Base-by-base conservation (phyloP, 257 asterid species). In the Ehretia macrophylla region DNA sequence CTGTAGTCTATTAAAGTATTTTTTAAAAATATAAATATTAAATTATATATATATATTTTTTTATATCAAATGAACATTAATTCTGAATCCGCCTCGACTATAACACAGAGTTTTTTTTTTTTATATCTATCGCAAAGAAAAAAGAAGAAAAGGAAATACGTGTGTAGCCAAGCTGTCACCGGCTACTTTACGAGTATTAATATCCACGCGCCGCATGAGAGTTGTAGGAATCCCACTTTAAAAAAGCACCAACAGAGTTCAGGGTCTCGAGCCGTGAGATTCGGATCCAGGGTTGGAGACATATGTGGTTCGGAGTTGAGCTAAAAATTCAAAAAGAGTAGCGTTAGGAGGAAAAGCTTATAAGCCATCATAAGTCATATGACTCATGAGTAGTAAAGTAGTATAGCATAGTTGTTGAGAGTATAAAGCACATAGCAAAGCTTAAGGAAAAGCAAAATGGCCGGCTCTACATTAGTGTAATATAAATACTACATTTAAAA, bases 261-360 rank as follows among this genome's bases (percentile, higher is more conserved):
- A 38, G 22, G 19, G 27, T 0, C 19, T 79, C 70, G 78, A 72
- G 63, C 56, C 86, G 65, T 69, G 45, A 84, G 92, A 87, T 48
- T 67, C 69, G 95, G 97, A 72, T 51, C 19, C 65, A 78, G 86
- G 91, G 1, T 65, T 58, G 83, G 73, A 23, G 23, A 51, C 73
- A 63, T 56, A 27, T 1, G 80, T 69, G 77, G 71, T 35, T 27
- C 64, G 62, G 54, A 12, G 4, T 5, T 63, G 39, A 56, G 52
- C 58, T 27, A 27, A 27, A 27, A 42, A 42, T 42, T 42, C 63
- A 18, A 60, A 56, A 22, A 56, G 51, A 63, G 55, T 71, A 74
- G 77, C 75, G 66, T 71, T 71, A 74, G 52, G 78, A 39, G 68
- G 56, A 59, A n/a, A 71, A 53, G 63, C 64, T 66, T 56, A 67